Conservation (phyloP, 768 basidiomycete species). For the Phaeotremella fagi region DNA sequence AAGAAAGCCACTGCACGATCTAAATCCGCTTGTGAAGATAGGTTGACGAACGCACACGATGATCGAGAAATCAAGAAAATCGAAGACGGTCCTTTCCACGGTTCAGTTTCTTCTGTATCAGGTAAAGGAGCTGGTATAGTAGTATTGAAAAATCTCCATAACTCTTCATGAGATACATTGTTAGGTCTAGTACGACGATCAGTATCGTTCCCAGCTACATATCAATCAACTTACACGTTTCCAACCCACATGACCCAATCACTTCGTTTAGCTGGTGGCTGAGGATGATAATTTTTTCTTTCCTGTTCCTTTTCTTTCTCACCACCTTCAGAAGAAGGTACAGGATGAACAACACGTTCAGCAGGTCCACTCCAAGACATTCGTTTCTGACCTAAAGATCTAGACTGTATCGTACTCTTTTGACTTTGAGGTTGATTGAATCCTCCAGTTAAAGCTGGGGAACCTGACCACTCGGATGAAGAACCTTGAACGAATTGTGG, state of each 20-base stretch:
- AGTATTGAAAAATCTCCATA: constrained; percentile 75
- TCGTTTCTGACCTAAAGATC: constrained; percentile 4
- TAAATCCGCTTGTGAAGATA: constrained; percentile 60
- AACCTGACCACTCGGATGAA: neutral
- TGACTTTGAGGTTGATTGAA: neutral
- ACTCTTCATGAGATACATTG: constrained; percentile 75
- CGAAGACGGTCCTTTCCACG: constrained; percentile 63
- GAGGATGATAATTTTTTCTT: constrained; percentile 46
- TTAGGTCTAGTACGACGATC: constrained; percentile 43
- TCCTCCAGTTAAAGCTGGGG: constrained; percentile 1
- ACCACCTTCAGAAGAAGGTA: neutral
- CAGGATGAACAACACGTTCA: neutral
- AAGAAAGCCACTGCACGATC: constrained; percentile 65
- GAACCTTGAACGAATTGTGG: neutral
- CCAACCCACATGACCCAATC: constrained; percentile 98
- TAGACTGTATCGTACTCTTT: neutral
- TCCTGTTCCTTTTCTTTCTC: constrained; percentile 18
- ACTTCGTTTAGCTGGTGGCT: constrained; percentile 58
- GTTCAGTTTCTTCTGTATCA: constrained; percentile 13
- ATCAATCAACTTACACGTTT: constrained; percentile 57
- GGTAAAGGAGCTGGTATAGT: constrained; percentile 29
- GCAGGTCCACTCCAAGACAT: constrained; percentile 28
- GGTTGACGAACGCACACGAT: constrained; percentile 91
- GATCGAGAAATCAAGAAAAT: constrained; percentile 94
- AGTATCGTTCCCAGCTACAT: neutral